Conservation (phyloP, 2,329 filamentous ascomycete species). For the Aspergillus neoniger region DNA sequence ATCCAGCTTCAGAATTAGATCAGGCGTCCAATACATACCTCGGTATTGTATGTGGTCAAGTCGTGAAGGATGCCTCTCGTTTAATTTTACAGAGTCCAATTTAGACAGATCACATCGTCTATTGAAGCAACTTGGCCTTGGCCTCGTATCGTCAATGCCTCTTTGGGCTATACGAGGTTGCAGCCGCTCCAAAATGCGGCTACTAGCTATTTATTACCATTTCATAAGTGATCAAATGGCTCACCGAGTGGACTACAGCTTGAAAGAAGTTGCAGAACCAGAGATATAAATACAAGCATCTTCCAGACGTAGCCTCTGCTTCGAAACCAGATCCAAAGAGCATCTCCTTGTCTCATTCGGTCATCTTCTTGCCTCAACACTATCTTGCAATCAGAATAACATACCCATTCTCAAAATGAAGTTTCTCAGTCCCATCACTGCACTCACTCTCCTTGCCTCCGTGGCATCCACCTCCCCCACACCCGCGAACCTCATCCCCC, state of each 20-base stretch:
- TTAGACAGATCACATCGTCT: background rate
- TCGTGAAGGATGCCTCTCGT: background rate
- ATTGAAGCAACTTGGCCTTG: background rate
- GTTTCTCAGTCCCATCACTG: constrained; percentile 8
- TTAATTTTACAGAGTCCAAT: background rate
- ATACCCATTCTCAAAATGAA: background rate
- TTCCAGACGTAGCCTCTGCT: background rate
- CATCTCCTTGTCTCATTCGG: no score
- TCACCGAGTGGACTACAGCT: background rate
- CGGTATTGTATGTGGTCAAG: background rate
- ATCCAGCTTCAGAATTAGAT: background rate
- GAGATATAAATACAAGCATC: background rate
- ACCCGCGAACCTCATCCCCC: constrained; percentile 11
- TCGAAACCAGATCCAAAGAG: background rate
- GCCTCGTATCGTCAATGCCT: background rate
- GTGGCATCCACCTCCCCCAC: constrained; percentile 10
- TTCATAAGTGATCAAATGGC: background rate
- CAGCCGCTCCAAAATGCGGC: background rate
- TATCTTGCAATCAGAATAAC: no score
- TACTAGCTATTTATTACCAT: no score
- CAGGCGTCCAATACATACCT: background rate
- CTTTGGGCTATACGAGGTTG: background rate
- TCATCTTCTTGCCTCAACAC: background rate
- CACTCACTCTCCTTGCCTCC: constrained; percentile 7
- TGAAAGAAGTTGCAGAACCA: no score